phyloP scores from a whole-genome alignment of 768 basidiomycete species.

The Suillus subaureus region DNA sequence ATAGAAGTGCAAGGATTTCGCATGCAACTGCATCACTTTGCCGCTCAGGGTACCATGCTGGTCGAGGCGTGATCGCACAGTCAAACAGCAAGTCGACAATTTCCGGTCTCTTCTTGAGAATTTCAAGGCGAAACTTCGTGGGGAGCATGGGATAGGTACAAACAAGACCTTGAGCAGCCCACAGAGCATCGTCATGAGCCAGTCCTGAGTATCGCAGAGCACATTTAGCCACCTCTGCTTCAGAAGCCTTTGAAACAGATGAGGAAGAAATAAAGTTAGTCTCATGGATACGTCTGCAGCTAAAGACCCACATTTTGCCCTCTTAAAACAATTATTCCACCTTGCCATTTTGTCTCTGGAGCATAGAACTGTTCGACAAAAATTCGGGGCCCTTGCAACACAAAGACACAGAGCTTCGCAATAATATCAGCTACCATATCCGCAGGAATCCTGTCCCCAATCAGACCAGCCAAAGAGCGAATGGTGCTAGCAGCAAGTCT shows the following conservation, averaged over 20 bases:
- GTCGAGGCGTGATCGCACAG: constrained; percentile 22
- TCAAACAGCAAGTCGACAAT: constrained; percentile 22
- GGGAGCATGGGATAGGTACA: constrained; percentile 11
- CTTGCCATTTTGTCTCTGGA: constrained; percentile 14
- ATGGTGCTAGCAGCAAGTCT: constrained; percentile 20
- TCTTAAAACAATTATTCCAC: constrained; percentile 12
- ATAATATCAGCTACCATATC: constrained; percentile 27
- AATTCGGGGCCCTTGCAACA: constrained; percentile 25
- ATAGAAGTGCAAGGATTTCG: constrained; percentile 27
- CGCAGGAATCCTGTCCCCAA: constrained; percentile 22
- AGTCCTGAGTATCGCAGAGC: constrained; percentile 34
- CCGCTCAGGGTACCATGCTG: constrained; percentile 33
- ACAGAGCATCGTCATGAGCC: constrained; percentile 18
- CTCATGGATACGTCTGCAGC: neutral
- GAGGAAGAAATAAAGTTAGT: neutral
- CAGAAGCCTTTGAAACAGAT: constrained; percentile 2
- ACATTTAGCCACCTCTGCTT: constrained; percentile 17
- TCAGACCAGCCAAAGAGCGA: constrained; percentile 23
- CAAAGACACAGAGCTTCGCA: constrained; percentile 25
- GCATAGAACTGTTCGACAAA: constrained; percentile 22
- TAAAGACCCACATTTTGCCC: constrained; percentile 3
- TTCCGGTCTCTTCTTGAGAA: constrained; percentile 16
- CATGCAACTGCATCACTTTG: constrained; percentile 23
- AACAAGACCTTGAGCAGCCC: constrained; percentile 16
- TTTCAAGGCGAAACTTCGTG: constrained; percentile 14